Evolutionary conservation across 495 filamentous ascomycete species (phyloP).

Genomic region (Talaromyces adpressus): DNA sequence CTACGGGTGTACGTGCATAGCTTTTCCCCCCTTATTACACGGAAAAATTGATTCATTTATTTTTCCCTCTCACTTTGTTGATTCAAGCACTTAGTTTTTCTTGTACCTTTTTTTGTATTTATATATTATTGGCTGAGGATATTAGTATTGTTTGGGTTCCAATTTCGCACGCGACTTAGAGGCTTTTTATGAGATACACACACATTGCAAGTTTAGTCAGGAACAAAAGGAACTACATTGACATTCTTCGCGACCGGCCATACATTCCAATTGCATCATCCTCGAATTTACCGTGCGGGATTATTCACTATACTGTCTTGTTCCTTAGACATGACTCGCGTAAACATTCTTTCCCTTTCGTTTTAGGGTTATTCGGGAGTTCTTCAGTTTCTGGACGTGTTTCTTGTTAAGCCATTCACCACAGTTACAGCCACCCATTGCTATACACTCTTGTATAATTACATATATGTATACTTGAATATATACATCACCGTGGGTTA

Average conservation of each 20-base stretch:
- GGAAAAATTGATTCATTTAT: neutral
- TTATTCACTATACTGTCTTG: neutral
- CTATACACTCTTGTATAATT: neutral
- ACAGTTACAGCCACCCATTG: neutral
- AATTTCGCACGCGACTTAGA: neutral
- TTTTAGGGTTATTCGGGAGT: neutral
- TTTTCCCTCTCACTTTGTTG: neutral
- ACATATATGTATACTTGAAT: neutral
- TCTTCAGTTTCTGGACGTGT: neutral
- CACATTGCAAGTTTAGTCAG: neutral
- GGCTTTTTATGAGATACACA: neutral
- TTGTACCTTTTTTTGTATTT: conserved; percentile 1
- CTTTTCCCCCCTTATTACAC: neutral
- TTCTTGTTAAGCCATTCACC: neutral
- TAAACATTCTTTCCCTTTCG: neutral
- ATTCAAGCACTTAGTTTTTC: neutral
- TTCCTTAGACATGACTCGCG: neutral
- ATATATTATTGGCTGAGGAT: neutral
- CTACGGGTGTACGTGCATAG: conserved; percentile 4
- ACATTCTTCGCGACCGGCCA: neutral
- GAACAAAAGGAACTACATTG: neutral
- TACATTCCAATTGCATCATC: conserved; percentile 4
- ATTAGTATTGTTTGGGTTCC: neutral
- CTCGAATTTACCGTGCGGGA: neutral
- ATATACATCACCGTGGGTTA: neutral